Evolutionary conservation across 805 yeast genomes (phyloP), one percentile per base, ranked within the genome.

Genomic region (Yarrowia deformans): DNA sequence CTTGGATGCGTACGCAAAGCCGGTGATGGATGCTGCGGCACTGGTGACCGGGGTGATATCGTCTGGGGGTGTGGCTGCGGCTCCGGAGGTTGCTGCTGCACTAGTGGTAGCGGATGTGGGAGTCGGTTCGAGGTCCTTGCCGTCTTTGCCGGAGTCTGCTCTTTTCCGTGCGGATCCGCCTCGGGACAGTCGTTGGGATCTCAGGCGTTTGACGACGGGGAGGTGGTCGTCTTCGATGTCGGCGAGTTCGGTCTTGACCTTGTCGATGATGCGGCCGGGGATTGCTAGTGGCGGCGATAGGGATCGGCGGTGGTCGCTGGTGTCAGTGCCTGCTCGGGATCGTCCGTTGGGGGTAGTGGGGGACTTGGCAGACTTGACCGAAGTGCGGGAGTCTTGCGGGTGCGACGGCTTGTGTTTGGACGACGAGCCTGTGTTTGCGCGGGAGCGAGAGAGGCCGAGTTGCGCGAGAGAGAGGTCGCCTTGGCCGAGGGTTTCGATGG

Each of bases 401-500:
- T 8, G 42, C 8, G 39, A 16, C 18, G 49, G 19, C 43, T 60
- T 46, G 43, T 34, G 34, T 34, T 60, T 43, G 54, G 40, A 18
- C 39, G 49, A 42, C 46, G 67, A 43, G 43, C 56, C 56, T 9
- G 68, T 63, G 45, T 48, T 49, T 63, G 68, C 68, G 8, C 68
- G 56, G 7, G 68, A 63, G 29, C 68, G 56, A 13, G 56, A 48
- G 8, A 70, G 68, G 1, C 77, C 77, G 50, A 75, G 69, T 13
- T 72, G 55, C 7, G 72, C 77, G 23, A 77, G 69, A 4, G 79
- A 75, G 35, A 77, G 72, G 52, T 77, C 78, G 12, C 79, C 79
- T 45, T 72, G 71, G 12, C 79, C 79, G 40, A 77, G 70, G 9
- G 79, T 74, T 40, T 56, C 63, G 10, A 56, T 56, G 63, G 63